Base-by-base conservation (phyloP, 2,329 filamentous ascomycete species). In the Paecilomyces fulvus region DNA sequence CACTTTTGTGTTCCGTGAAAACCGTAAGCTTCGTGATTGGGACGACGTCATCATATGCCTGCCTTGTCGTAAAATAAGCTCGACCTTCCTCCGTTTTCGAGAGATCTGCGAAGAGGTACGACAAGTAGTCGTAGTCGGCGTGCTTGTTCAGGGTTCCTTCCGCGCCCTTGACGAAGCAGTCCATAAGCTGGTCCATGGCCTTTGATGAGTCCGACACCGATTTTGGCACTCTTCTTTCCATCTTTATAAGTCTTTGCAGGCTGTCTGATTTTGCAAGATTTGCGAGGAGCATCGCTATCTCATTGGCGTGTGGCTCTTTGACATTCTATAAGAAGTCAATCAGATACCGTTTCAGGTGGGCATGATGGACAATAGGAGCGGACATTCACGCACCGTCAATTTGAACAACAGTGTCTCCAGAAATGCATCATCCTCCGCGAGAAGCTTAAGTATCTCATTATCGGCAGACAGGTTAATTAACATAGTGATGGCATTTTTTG, bases 161-260 rank as follows among this genome's bases (percentile, higher is more conserved):
- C 21, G 89, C 86, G 20, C 92, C 92, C 76, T 94, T 95, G 69
- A 97, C 94, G 69, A 99, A 99, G 64, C 95, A 87, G 71, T 97
- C 94, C 71, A 99, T 84, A 30, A 99, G 78, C 73, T 97, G 94
- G 71, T 96, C 91, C 65, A 97, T 83, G 3, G 90, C 86, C 57
- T 83, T 79, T 33, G 86, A 81, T 46, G 90, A 89, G 1, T 84
- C 87, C 5, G 83, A 85, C 6, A 96, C 81, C n/a, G 80, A 79
- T 55, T 85, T 82, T 2, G 90, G 88, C 0, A 86, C 72, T 6
- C 81, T 76, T 60, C 90, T 87, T 66, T 87, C 88, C 55, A 88
- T 78, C 3, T 79, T 78, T 10, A 92, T 73, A 3, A 96, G 77
- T 49, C 80, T 80, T 61, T 87, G 87, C 56, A 96, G 73, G 5